Base-by-base conservation (phyloP, 148 eudicot genomes). In the Tetragonia tetragonoides region DNA sequence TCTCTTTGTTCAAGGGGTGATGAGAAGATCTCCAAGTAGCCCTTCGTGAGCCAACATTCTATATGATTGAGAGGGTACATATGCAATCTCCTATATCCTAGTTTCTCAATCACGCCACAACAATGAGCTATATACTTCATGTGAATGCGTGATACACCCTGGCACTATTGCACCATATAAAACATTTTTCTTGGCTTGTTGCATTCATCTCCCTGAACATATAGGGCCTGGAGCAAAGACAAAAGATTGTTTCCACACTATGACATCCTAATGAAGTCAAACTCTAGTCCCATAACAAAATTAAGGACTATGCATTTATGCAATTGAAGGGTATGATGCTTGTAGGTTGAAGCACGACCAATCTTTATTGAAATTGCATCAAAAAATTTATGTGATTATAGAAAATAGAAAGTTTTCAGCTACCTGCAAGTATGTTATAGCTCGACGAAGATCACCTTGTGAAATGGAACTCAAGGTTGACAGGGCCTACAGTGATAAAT, bases 391-490 rank as follows among this genome's bases (percentile, higher is more conserved):
- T 15, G 14, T 24, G 28, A 51, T 47, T 56, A 42, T 14, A 18
- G 3, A 28, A 46, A 59, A 24, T 51, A 70, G 61, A 56, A 56
- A 73, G 63, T n/a, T 20, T 76, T 73, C 49, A 80, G 79, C 76
- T 81, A 94, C 97, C 91, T 95, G 96, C 79, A 95, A 86, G 85
- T 92, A 92, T 5, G 97, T 95, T 56, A 95, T 93, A 68, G 99
- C 97, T 69, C 97, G 91, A 53, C 99, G 93, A 77, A 95, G 92
- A 88, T 95, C 99, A 51, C 99, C 99, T 84, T 92, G 99, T 76
- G 99, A 92, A 78, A 95, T 93, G 65, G 89, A 86, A 84, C 99
- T 90, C 79, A 95, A 85, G 77, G 94, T 87, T 49, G 91, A 84
- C 80, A 95, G 90, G 78, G 97, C 99, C 98, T 95, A 68, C 77